A percentile compares a stretch with the other conserved stretches of the same genome.
Conservation (phyloP, 331 rosid genomes). For the Prunus yedoensis region DNA sequence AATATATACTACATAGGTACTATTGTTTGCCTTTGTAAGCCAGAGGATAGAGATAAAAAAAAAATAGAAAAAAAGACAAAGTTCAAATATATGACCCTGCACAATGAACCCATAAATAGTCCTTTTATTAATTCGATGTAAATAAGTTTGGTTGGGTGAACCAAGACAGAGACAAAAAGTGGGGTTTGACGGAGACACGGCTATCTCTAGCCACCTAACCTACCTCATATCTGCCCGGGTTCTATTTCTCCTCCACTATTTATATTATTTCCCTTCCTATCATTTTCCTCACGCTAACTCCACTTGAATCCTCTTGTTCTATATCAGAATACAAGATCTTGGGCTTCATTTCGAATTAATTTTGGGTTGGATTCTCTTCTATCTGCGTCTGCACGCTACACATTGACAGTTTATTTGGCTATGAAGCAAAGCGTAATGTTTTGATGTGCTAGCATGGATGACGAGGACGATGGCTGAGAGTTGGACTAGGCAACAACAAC, state of each 20-base stretch:
- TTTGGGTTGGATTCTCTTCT: not conserved
- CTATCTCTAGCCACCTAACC: not conserved
- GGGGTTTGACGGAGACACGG: slow-evolving; percentile 26
- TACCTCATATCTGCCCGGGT: not conserved
- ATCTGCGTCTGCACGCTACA: not conserved
- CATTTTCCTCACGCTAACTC: not conserved
- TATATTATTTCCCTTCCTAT: not conserved
- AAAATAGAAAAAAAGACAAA: not conserved
- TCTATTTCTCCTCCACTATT: not conserved
- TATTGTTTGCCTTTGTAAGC: not conserved
- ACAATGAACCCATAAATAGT: slow-evolving; percentile 17
- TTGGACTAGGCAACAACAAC: not conserved
- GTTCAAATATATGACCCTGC: not conserved
- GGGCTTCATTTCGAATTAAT: not conserved
- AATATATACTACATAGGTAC: too few species aligned
- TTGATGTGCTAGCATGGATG: not conserved
- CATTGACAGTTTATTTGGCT: not conserved
- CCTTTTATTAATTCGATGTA: slow-evolving; percentile 11
- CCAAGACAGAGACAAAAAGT: slow-evolving; percentile 11
- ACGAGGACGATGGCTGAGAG: not conserved
- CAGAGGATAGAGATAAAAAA: not conserved
- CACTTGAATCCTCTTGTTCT: not conserved
- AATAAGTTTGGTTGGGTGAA: slow-evolving; percentile 23
- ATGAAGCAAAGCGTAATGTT: not conserved
- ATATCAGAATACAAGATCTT: not conserved